Evolutionary conservation across 352 stramenopile genomes (phyloP).

Genomic region (Phytophthora uliginosa): DNA sequence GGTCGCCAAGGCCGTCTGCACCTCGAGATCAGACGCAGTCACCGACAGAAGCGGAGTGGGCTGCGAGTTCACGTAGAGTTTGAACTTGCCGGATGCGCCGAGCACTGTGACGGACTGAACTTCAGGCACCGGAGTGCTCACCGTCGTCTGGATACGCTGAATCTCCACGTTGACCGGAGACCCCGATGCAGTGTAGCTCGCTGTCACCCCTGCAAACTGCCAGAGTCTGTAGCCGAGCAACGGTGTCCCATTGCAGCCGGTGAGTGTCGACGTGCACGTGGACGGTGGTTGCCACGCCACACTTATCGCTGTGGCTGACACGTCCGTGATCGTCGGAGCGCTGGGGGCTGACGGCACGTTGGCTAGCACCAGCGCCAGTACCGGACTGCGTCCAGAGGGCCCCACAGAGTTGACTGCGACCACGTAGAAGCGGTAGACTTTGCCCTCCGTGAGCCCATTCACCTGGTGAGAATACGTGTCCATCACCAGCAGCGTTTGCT

Average conservation of each 20-base stretch:
- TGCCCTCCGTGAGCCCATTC: constrained; percentile 73
- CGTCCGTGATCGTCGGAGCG: constrained; percentile 68
- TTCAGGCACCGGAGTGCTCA: constrained; percentile 63
- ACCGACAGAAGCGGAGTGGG: constrained; percentile 61
- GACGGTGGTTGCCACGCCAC: constrained; percentile 75
- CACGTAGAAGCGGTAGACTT: constrained; percentile 95
- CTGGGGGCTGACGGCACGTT: constrained; percentile 68
- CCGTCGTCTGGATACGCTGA: constrained; percentile 91
- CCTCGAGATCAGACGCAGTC: constrained; percentile 43
- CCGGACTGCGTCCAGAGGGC: constrained; percentile 79
- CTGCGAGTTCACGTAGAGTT: constrained; percentile 74
- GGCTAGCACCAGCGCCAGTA: constrained; percentile 92
- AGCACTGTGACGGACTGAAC: constrained; percentile 81
- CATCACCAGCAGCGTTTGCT: constrained; percentile 50
- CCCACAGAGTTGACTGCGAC: constrained; percentile 89
- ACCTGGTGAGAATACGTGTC: constrained; percentile 62
- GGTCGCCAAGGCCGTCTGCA: constrained; percentile 65
- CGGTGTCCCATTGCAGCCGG: constrained; percentile 80
- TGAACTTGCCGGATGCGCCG: constrained; percentile 74
- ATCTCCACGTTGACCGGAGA: constrained; percentile 88
- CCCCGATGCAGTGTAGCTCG: constrained; percentile 80
- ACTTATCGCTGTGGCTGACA: constrained; percentile 69
- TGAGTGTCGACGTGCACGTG: constrained; percentile 77
- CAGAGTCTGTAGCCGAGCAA: constrained; percentile 95
- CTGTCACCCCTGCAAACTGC: constrained; percentile 88